Conservation (phyloP, 768 basidiomycete genomes). For the Brasilioporus rufonigricans region DNA sequence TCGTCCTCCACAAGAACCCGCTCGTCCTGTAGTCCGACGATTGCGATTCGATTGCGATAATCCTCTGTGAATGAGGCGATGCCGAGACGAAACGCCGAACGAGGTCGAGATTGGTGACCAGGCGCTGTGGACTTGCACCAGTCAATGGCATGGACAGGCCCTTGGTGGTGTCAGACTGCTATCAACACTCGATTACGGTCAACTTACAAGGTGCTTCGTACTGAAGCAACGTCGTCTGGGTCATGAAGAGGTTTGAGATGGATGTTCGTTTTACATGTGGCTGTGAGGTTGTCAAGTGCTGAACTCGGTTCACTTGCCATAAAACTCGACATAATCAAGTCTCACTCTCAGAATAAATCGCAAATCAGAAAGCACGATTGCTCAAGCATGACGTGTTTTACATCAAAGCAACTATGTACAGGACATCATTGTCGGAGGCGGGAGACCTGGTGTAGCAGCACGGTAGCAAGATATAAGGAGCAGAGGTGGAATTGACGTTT, state of each 20-base stretch:
- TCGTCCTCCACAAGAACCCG: conserved; percentile 86
- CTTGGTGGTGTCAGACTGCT: conserved; percentile 39
- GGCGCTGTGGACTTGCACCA: conserved; percentile 84
- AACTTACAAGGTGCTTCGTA: conserved; percentile 84
- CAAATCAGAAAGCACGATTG: conserved; percentile 11
- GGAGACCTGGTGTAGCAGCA: conserved; percentile 19
- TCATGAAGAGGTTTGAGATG: conserved; percentile 40
- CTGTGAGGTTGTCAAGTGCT: conserved; percentile 9
- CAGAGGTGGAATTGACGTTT: conserved; percentile 17
- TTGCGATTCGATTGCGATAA: conserved; percentile 76
- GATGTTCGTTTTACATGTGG: conserved; percentile 22
- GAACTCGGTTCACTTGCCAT: too few species aligned
- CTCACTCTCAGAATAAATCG: neutral
- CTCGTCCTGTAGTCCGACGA: conserved; percentile 80
- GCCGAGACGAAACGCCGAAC: conserved; percentile 79
- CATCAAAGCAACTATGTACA: conserved; percentile 31
- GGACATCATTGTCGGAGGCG: conserved; percentile 23
- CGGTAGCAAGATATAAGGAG: conserved; percentile 18
- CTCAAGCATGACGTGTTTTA: conserved; percentile 19
- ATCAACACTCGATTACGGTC: neutral
- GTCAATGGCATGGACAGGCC: conserved; percentile 83
- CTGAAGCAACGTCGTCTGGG: conserved; percentile 69
- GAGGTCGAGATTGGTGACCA: conserved; percentile 68
- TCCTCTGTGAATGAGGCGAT: conserved; percentile 86
- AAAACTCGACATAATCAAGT: neutral